A percentile compares a stretch with the other conserved stretches of the same genome.
Evolutionary conservation across 1,139 yeast species (phyloP).

Genomic region (Zygotorulaspora mrakii): DNA sequence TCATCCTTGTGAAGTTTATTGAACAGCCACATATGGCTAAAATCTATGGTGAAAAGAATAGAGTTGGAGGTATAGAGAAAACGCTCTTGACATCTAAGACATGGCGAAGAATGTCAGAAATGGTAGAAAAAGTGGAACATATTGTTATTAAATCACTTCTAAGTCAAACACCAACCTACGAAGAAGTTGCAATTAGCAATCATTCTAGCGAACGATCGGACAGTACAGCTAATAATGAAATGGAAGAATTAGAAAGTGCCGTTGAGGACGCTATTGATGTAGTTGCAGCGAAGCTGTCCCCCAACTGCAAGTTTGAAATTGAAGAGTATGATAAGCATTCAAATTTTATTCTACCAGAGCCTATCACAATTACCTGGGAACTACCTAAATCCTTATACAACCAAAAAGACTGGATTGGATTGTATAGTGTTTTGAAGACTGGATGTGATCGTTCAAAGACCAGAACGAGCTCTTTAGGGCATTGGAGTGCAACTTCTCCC

Average conservation of each 20-base stretch:
- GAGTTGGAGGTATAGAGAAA: constrained; percentile 59
- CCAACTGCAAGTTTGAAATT: constrained; percentile 36
- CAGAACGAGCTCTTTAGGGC: constrained; percentile 59
- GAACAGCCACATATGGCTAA: constrained; percentile 80
- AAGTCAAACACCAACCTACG: constrained; percentile 12
- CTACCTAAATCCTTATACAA: constrained; percentile 46
- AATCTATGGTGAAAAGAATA: constrained; percentile 64
- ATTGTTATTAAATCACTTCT: constrained; percentile 25
- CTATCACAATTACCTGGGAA: constrained; percentile 55
- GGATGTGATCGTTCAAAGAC: constrained; percentile 59
- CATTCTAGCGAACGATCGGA: constrained; percentile 4
- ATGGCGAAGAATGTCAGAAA: constrained; percentile 35
- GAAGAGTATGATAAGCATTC: constrained; percentile 37
- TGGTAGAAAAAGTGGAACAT: constrained; percentile 33
- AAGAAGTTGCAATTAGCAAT: constrained; percentile 10
- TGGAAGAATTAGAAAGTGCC: constrained; percentile 25
- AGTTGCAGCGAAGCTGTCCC: constrained; percentile 25
- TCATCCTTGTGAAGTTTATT: constrained; percentile 65
- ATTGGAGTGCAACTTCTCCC: constrained; percentile 59
- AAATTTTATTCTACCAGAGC: constrained; percentile 34
- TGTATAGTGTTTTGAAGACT: constrained; percentile 64
- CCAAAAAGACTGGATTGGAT: constrained; percentile 70
- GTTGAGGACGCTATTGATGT: constrained; percentile 25
- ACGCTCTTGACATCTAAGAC: constrained; percentile 43
- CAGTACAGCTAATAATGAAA: constrained; percentile 1